Evolutionary conservation across 2,329 filamentous ascomycete genomes (phyloP), one percentile per base, ranked within the genome.

Genomic region (Epichloe scottii): DNA sequence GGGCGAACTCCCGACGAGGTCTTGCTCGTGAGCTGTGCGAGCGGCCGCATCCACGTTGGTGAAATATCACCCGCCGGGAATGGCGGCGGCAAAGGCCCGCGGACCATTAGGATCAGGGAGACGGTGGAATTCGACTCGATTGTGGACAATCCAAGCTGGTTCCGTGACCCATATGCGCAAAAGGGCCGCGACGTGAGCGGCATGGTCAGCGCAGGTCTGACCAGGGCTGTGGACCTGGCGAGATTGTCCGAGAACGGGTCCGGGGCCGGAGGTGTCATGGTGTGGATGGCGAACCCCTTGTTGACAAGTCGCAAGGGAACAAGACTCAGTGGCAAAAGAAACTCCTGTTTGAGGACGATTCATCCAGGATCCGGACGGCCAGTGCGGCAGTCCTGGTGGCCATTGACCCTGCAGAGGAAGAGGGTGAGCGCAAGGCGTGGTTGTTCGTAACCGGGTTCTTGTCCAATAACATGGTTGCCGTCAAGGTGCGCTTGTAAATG

Each of bases 141-240:
- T 3, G 63, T 76, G 12, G 79, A 84, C 56, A 84, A 84, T 53
- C 79, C 79, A 0, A 73, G 62, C 56, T 83, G 75, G 61, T 84
- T 78, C 57, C 51, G 60, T 0, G 80, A 84, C 48, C 71, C 75
- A 0, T 81, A 74, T 43, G 64, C 70, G 1, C 67, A 65, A 0
- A 54, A 56, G 0, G 63, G 57, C 0, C 63, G 65, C 19, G 74
- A 81, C 52, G 71, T 71, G 15, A 81, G 77, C 50, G 78, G 79
- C 0, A 76, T 75, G 47, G 60, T 83, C 1, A 57, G 75, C 0
- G 67, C 73, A 0, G 79, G 79, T 1, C 42, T 81, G 0, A 60
- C 68, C 0, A 66, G 67, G 11, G 68, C 56, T 0, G 33, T 69
- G 3, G 63, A 75, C 4, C 50, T 81, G 0, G 15, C 53, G 1